Evolutionary conservation across 2,329 filamentous ascomycete genomes (phyloP).

Genomic region (Beauveria bassiana): DNA sequence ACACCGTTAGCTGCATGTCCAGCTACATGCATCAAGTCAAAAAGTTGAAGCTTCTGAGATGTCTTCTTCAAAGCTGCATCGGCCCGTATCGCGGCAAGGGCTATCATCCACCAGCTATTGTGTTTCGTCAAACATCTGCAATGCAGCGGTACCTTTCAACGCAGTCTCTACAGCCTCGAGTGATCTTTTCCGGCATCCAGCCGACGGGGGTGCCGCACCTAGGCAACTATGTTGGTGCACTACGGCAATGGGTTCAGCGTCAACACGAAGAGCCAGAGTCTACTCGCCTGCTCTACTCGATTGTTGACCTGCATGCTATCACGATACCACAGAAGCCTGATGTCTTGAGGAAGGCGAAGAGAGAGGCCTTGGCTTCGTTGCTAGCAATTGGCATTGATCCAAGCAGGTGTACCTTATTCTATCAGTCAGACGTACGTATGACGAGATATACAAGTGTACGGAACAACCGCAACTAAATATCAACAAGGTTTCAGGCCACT

Average conservation of each 20-base stretch:
- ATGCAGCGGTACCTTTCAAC: slow-evolving; percentile 10
- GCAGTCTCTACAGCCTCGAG: slow-evolving; percentile 20
- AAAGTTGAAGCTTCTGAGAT: not conserved
- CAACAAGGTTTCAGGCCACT: slow-evolving; percentile 61
- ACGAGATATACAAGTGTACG: not conserved
- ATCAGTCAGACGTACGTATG: slow-evolving; percentile 62
- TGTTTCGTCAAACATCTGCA: not conserved
- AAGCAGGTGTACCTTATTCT: slow-evolving; percentile 69
- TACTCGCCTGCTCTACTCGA: slow-evolving; percentile 67
- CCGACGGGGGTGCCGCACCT: slow-evolving; percentile 90
- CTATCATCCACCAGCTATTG: not conserved
- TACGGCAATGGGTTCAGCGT: slow-evolving; percentile 77
- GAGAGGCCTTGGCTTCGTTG: slow-evolving; percentile 70
- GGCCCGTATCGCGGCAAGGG: not conserved
- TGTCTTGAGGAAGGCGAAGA: slow-evolving; percentile 55
- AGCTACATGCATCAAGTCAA: not conserved
- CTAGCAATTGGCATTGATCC: slow-evolving; percentile 80
- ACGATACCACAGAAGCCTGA: slow-evolving; percentile 63
- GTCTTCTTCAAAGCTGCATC: too few relatives aligned
- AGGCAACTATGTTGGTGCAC: slow-evolving; percentile 88
- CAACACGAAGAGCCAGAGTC: slow-evolving; percentile 53
- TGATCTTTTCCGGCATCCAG: slow-evolving; percentile 94
- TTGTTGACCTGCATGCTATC: slow-evolving; percentile 92
- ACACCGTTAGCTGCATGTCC: not conserved
- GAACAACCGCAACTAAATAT: not conserved